Conservation (phyloP, 108 stramenopile species). For the Epipyxis sp. region DNA sequence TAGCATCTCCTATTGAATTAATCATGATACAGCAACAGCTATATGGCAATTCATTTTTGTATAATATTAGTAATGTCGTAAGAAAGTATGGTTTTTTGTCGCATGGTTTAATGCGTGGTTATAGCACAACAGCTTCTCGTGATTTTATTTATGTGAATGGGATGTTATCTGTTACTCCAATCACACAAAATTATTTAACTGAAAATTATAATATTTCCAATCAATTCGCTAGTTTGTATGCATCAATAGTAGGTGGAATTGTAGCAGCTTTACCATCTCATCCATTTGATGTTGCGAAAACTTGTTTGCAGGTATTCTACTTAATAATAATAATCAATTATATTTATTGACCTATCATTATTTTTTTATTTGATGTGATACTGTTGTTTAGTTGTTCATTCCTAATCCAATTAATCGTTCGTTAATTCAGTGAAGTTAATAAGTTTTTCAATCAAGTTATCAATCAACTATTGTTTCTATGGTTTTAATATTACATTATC, state of each 20-base stretch:
- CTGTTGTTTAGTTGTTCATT: too few species aligned
- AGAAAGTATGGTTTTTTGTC: conserved; percentile 59
- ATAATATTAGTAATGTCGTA: conserved; percentile 61
- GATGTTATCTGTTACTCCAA: conserved; percentile 79
- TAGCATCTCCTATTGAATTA: conserved; percentile 79
- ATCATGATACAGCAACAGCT: conserved; percentile 94
- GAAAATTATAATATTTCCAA: conserved; percentile 64
- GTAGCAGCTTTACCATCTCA: conserved; percentile 60
- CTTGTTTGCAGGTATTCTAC: conserved; percentile 96
- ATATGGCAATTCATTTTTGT: conserved; percentile 64
- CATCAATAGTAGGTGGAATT: conserved; percentile 74
- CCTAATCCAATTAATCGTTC: too few species aligned
- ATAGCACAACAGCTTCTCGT: conserved; percentile 66
- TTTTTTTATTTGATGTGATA: too few species aligned
- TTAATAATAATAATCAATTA: too few species aligned
- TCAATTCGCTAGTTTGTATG: conserved; percentile 55
- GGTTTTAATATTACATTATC: too few species aligned
- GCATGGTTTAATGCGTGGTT: conserved; percentile 61
- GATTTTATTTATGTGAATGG: conserved; percentile 86
- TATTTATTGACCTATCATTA: too few species aligned
- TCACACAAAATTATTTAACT: conserved; percentile 69
- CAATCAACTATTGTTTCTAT: too few species aligned
- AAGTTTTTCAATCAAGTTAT: too few species aligned
- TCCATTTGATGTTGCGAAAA: conserved; percentile 85
- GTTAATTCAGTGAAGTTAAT: too few species aligned